phyloP scores from a whole-genome alignment of 768 basidiomycete species.

The Russula abietina region DNA sequence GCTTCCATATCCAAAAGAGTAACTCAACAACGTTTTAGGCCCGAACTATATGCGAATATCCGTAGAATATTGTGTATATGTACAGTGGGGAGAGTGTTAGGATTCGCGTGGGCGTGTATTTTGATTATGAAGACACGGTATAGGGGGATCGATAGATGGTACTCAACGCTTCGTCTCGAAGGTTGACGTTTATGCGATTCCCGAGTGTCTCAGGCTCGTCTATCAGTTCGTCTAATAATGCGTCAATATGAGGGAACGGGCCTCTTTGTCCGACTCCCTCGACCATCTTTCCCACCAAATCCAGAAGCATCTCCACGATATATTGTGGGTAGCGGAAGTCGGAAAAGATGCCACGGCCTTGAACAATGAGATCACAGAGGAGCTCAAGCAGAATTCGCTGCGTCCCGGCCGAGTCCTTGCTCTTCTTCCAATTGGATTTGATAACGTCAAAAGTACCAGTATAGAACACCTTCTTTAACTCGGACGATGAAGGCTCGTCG shows the following conservation, averaged over 20 bases:
- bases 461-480: neutral
- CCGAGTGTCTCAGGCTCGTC: too few relatives aligned
- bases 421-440: neutral
- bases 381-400: constrained; percentile 2
- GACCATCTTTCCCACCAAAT: neutral
- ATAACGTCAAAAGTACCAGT: neutral
- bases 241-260: neutral
- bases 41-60: neutral
- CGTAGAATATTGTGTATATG: too few relatives aligned
- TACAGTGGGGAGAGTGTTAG: too few relatives aligned
- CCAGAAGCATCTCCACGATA: neutral
- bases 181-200: neutral
- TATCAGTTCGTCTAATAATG: neutral
- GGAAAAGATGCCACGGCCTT: constrained; percentile 3
- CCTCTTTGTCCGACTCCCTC: neutral
- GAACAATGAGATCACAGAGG: constrained; percentile 7
- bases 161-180: neutral
- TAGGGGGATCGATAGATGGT: neutral
- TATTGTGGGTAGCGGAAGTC: neutral
- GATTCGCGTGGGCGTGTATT: too few relatives aligned
- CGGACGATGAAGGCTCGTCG: neutral
- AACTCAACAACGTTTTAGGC: neutral
- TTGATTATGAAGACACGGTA: too few relatives aligned
- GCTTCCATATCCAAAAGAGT: neutral
- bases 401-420: neutral